A percentile compares a stretch with the other conserved stretches of the same genome.
Conservation (phyloP, 1,139 yeast genomes). For the Eremothecium cymbalariae region DNA sequence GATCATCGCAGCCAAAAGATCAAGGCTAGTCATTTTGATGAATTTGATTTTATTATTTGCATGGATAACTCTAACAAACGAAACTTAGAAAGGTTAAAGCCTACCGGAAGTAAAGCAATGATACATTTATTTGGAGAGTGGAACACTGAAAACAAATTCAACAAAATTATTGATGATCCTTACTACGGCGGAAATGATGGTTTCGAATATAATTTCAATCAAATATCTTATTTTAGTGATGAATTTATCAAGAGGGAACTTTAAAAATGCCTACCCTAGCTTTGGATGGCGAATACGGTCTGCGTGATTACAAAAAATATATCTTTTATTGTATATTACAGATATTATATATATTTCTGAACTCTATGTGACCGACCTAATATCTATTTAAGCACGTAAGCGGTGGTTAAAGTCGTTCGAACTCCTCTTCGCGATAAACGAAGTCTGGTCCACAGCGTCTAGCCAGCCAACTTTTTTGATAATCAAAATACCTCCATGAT, state of each 20-base stretch:
- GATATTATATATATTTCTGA: conserved; percentile 1
- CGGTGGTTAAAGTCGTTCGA: conserved; percentile 36
- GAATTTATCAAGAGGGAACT: conserved; percentile 49
- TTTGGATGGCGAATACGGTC: not conserved
- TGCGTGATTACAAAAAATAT: not conserved
- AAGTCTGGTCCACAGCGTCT: conserved; percentile 42
- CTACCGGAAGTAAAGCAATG: conserved; percentile 42
- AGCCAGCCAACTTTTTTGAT: conserved; percentile 81
- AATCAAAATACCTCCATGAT: conserved; percentile 82
- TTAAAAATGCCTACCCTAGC: conserved; percentile 3
- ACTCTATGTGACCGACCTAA: too few relatives aligned
- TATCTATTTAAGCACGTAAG: conserved; percentile 1
- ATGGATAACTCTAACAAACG: conserved; percentile 70
- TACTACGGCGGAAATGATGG: conserved; percentile 84
- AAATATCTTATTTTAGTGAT: conserved; percentile 64
- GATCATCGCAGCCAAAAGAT: conserved; percentile 73
- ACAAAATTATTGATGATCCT: conserved; percentile 71
- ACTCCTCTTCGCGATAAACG: conserved; percentile 44
- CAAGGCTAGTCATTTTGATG: conserved; percentile 45
- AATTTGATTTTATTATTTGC: conserved; percentile 76
- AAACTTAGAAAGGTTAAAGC: conserved; percentile 52
- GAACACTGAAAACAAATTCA: conserved; percentile 41
- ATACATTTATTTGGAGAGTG: conserved; percentile 69
- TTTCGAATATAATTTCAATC: conserved; percentile 70
- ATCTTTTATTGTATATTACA: conserved; percentile 4